Evolutionary conservation across 805 yeast genomes (phyloP).

Genomic region (Kazachstania bromeliacearum): DNA sequence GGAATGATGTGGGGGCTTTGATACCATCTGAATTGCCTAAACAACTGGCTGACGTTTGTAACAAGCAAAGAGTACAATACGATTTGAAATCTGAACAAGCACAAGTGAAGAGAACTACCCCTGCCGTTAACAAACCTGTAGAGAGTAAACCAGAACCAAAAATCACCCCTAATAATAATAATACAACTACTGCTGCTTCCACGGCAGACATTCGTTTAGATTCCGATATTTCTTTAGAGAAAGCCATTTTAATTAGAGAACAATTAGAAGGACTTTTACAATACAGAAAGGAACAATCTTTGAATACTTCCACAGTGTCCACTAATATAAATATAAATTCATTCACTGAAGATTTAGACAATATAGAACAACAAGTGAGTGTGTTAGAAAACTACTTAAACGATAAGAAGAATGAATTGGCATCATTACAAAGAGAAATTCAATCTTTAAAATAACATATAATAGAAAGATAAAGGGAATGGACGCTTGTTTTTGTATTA

Average conservation of each 20-base stretch:
- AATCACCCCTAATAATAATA: slow-evolving; percentile 39
- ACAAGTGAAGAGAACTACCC: slow-evolving; percentile 24
- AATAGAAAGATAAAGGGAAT: too few species aligned
- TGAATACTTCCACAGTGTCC: slow-evolving; percentile 28
- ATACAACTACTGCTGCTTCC: background rate
- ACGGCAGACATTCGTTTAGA: background rate
- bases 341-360: slow-evolving; percentile 52
- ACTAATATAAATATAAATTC: slow-evolving; percentile 35
- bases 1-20: slow-evolving; percentile 67
- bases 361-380: slow-evolving; percentile 67
- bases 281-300: slow-evolving; percentile 59
- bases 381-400: slow-evolving; percentile 61
- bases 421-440: slow-evolving; percentile 37
- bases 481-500: too few species aligned
- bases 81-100: slow-evolving; percentile 50
- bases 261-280: slow-evolving; percentile 78
- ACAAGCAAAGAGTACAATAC: slow-evolving; percentile 72
- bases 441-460: too few species aligned
- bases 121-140: background rate
- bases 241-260: slow-evolving; percentile 31
- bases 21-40: slow-evolving; percentile 95
- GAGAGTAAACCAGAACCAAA: slow-evolving; percentile 17
- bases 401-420: slow-evolving; percentile 53
- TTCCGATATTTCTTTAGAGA: slow-evolving; percentile 6
- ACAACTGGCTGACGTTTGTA: slow-evolving; percentile 81